These are phyloP conservation scores for Lotus japonicus DNA, from an alignment of 306 rosid genomes.

Conservation along the genomic window DNA sequence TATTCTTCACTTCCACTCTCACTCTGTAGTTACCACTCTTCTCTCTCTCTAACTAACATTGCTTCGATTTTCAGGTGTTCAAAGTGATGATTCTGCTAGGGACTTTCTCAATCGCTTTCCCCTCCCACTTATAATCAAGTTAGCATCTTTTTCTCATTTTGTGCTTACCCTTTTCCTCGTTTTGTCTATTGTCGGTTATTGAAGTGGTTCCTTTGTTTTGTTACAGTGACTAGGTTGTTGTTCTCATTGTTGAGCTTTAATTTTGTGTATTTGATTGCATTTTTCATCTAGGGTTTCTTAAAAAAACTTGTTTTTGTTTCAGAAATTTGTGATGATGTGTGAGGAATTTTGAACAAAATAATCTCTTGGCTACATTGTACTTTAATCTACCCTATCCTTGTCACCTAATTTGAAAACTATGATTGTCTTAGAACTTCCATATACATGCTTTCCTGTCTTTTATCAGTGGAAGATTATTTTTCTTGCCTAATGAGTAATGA, in stretches of 20 bases:
- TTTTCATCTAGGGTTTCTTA: neutral
- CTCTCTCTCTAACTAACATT: neutral
- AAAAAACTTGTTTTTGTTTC: neutral
- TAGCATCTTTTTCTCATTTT: neutral
- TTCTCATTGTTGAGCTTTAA: neutral
- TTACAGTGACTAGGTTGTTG: neutral
- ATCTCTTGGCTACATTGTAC: neutral
- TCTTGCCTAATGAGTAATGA: neutral
- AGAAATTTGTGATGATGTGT: neutral
- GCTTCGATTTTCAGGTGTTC: conserved; percentile 49
- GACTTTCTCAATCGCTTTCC: conserved; percentile 73
- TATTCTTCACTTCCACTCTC: neutral
- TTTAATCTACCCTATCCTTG: neutral
- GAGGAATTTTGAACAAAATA: neutral
- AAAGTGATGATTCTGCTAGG: conserved; percentile 53
- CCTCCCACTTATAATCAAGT: conserved; percentile 67
- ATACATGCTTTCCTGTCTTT: neutral
- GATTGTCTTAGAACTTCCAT: neutral
- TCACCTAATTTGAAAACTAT: neutral
- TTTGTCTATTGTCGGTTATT: neutral
- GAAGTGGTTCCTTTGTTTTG: neutral
- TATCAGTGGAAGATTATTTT: neutral
- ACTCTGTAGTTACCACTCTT: neutral
- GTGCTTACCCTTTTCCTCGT: neutral
- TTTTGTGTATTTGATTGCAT: neutral